Percentiles rank a stretch among this genome's conserved stretches.
These are phyloP conservation scores for Cudoniella acicularis DNA, from an alignment of 495 filamentous ascomycete species.

Conservation along the genomic window DNA sequence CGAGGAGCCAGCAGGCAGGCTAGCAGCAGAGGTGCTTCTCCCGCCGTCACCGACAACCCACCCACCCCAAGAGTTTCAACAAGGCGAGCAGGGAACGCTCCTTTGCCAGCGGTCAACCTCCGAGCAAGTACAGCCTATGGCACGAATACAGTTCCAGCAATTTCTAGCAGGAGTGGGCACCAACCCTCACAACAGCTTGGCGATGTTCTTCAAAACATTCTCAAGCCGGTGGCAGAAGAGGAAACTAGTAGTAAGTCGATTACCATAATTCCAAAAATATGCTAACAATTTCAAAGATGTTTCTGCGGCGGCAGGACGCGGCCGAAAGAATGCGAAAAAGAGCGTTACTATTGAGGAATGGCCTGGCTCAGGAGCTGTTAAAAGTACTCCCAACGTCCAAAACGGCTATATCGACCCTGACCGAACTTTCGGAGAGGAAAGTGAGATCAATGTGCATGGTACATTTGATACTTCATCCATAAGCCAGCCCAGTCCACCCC, in stretches of 20 bases:
- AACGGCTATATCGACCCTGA: neutral
- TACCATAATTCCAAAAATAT: neutral
- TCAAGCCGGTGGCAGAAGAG: constrained; percentile 5
- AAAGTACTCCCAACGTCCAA: neutral
- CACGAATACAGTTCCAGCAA: constrained; percentile 9
- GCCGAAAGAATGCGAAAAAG: no score
- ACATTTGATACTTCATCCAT: constrained; percentile 6
- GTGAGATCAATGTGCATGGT: constrained; percentile 1
- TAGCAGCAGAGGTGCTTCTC: constrained; percentile 12
- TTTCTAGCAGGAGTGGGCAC: neutral
- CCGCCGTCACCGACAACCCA: constrained; percentile 6
- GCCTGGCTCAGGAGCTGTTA: neutral
- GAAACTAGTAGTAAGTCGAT: neutral
- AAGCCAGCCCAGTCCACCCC: neutral
- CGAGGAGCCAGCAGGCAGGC: constrained; percentile 24
- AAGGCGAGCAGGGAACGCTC: constrained; percentile 4
- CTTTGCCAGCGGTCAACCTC: constrained; percentile 10
- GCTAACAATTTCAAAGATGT: neutral
- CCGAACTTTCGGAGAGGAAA: constrained; percentile 8
- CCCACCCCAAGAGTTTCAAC: constrained; percentile 1
- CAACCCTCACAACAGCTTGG: neutral
- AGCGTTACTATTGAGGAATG: no score
- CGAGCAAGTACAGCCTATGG: constrained; percentile 24
- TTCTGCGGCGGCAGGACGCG: constrained; percentile 10
- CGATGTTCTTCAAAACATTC: constrained; percentile 9